phyloP scores from a whole-genome alignment of 768 basidiomycete genomes.

The Tremella mesenterica region DNA sequence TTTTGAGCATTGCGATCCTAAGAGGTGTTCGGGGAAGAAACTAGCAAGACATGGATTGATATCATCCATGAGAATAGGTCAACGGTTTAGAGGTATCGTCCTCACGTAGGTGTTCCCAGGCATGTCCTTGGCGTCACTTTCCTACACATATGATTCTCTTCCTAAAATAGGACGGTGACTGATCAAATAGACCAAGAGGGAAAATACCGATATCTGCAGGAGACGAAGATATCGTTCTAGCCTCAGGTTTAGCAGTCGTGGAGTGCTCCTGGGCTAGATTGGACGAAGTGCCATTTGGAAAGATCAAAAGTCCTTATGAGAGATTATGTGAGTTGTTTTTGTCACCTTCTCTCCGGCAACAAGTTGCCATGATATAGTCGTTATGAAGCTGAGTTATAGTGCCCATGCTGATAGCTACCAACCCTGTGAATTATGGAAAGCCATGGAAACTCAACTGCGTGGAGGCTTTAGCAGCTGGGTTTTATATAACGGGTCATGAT shows the following conservation, averaged over 20 bases:
- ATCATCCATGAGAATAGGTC: constrained; percentile 70
- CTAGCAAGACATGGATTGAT: constrained; percentile 76
- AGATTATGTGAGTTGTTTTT: constrained; percentile 70
- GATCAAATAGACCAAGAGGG: constrained; percentile 65
- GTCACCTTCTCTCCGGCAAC: background rate
- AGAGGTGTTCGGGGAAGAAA: constrained; percentile 78
- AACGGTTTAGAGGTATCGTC: constrained; percentile 82
- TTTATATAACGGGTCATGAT: constrained; percentile 84
- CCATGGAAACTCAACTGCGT: constrained; percentile 94
- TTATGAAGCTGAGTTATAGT: constrained; percentile 50
- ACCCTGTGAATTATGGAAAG: constrained; percentile 96
- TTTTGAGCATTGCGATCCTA: constrained; percentile 95
- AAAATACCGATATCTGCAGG: constrained; percentile 67
- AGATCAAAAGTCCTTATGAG: constrained; percentile 89
- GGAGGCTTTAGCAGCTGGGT: constrained; percentile 78
- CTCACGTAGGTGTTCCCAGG: constrained; percentile 62
- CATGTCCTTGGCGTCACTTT: background rate
- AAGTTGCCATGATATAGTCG: background rate
- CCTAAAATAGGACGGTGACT: background rate
- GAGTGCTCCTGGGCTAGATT: constrained; percentile 97
- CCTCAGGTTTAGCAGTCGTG: constrained; percentile 82
- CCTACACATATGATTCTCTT: background rate
- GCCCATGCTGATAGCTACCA: constrained; percentile 87
- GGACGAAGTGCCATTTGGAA: constrained; percentile 87
- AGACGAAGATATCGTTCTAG: constrained; percentile 68